A percentile compares a stretch with the other conserved stretches of the same genome.
Conservation (phyloP, 129 eudicot genomes). For the Cynara cardunculus region DNA sequence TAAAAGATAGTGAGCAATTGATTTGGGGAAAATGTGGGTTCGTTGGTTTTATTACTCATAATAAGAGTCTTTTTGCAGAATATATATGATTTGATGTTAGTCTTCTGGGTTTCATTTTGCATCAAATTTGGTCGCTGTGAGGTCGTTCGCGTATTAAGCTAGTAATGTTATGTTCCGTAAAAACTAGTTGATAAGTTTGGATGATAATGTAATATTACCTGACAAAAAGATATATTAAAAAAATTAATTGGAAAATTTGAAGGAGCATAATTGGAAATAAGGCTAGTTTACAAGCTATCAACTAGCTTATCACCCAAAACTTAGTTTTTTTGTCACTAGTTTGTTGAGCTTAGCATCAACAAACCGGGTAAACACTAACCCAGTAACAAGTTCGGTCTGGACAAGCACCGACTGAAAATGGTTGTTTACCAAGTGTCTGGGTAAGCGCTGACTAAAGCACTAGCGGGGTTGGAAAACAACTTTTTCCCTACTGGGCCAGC, state of each 20-base stretch:
- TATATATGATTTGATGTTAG: not conserved
- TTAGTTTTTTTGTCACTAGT: not conserved
- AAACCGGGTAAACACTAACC: no score
- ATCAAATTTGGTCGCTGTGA: not conserved
- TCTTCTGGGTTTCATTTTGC: not conserved
- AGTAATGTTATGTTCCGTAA: no score
- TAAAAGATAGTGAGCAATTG: not conserved
- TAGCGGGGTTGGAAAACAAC: no score
- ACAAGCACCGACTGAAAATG: no score
- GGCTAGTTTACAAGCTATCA: not conserved
- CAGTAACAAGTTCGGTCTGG: no score
- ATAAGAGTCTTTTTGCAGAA: not conserved
- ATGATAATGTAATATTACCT: no score
- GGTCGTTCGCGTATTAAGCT: no score
- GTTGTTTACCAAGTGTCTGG: no score
- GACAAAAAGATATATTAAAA: not conserved
- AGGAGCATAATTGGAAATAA: not conserved
- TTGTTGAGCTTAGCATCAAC: no score
- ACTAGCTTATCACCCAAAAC: not conserved
- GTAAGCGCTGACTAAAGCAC: no score
- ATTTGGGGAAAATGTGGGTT: not conserved
- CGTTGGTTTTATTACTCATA: not conserved
- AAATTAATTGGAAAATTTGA: not conserved
- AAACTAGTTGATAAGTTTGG: not conserved
- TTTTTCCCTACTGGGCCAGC: no score